Evolutionary conservation across 2,329 filamentous ascomycete species (phyloP), one percentile per base, ranked within the genome.

Genomic region (Calonectria pteridis): DNA sequence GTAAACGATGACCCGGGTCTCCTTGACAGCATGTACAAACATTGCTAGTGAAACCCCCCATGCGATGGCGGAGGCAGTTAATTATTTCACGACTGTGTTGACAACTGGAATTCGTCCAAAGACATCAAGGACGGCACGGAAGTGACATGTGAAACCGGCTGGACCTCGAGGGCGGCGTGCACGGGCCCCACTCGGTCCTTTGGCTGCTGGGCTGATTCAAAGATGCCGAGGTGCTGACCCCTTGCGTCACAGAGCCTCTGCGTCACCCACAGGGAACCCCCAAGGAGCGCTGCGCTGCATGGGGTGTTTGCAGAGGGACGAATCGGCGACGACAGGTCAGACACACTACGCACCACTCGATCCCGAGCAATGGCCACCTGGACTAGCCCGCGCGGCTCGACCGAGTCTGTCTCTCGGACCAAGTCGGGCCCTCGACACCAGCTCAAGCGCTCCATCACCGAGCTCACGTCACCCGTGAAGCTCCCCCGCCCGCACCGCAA

Each of bases 381-480:
- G 55, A 37, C 74, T 68, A 76, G 77, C 70, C 79, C 79, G 35
- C 78, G 78, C 65, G 73, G 79, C 73, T 81, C 79, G 35, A 46
- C 71, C 71, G 77, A 79, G 67, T 77, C 78, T 33, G 73, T 77
- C 35, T 77, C 80, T 50, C 78, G 76, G 55, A 69, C 75, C 70
- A 79, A 78, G 67, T 75, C 79, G 31, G 78, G 77, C 80, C 77
- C 80, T 82, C 87, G 87, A 72, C 90, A 91, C 77, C 89, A 90
- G 77, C 85, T 91, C 73, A 88, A 86, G 73, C 87, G 89, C 40
- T 92, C 91, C 59, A 86, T 91, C 72, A 88, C 87, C 55, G 90
- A 91, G 76, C 78, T 90, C 66, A 85, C 89, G 29, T 86, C 88
- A 43, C 88, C 89, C 28, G 83, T 85, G 73, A 86, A 83, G 71